phyloP scores from a whole-genome alignment of 148 eudicot genomes.

The Cornus florida region DNA sequence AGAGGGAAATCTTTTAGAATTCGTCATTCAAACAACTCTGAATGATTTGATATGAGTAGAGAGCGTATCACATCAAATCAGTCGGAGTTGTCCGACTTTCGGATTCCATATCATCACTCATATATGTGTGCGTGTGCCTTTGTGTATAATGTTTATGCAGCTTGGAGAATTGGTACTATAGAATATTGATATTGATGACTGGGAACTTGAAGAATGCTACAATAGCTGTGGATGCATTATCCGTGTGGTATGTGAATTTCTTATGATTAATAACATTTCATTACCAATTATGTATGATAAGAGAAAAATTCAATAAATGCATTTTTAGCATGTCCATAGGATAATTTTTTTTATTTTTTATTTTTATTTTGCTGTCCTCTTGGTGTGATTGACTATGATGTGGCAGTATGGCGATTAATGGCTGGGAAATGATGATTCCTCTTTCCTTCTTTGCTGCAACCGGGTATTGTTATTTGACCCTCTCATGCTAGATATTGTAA shows the following conservation, averaged over 20 bases:
- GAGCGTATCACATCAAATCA: too few relatives aligned
- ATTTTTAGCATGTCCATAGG: too few relatives aligned
- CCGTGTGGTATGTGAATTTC: not conserved
- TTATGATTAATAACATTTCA: not conserved
- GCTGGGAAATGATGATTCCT: conserved; percentile 66
- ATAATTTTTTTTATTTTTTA: too few relatives aligned
- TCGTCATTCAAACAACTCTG: too few relatives aligned
- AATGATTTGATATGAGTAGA: too few relatives aligned
- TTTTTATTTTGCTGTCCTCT: too few relatives aligned
- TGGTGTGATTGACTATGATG: not conserved
- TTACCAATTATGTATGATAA: not conserved
- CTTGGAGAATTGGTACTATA: not conserved
- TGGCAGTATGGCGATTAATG: conserved; percentile 52
- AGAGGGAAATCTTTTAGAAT: too few relatives aligned
- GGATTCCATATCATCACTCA: too few relatives aligned
- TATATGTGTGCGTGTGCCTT: too few relatives aligned
- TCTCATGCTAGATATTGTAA: not conserved
- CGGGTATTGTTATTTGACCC: conserved; percentile 25
- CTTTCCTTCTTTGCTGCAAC: conserved; percentile 56
- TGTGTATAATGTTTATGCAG: not conserved
- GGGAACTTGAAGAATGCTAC: not conserved
- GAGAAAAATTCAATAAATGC: too few relatives aligned
- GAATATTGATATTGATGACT: not conserved
- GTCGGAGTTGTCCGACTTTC: too few relatives aligned
- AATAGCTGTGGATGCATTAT: not conserved